Conservation (phyloP, 139 green algal genomes). For the Picochlorum sp. region DNA sequence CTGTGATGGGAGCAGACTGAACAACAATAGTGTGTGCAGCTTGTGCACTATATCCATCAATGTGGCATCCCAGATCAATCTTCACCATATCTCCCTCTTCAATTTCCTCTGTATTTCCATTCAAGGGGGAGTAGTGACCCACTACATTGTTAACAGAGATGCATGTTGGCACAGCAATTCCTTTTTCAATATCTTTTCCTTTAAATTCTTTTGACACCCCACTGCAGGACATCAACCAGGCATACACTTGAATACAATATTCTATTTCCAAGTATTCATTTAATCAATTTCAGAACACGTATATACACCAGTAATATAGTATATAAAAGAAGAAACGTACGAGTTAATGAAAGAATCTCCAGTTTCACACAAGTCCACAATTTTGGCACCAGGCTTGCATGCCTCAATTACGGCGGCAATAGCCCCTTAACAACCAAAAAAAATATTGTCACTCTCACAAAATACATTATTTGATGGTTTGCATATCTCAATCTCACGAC, state of each 20-base stretch:
- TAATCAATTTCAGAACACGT: too few relatives aligned
- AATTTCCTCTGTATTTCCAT: conserved; percentile 55
- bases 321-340: conserved; percentile 43
- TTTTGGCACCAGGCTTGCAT: conserved; percentile 73
- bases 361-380: conserved; percentile 77
- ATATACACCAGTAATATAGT: too few relatives aligned
- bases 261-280: too few relatives aligned
- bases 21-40: conserved; percentile 77
- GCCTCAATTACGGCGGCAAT: conserved; percentile 58
- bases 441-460: neutral
- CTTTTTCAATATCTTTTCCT: conserved; percentile 93
- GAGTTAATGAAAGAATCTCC: conserved; percentile 76
- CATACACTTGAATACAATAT: neutral
- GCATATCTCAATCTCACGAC: too few relatives aligned
- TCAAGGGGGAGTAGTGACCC: conserved; percentile 80
- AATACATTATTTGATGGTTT: neutral
- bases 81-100: conserved; percentile 87
- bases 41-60: conserved; percentile 91
- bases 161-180: conserved; percentile 93
- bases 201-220: conserved; percentile 79
- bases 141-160: conserved; percentile 84
- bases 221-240: conserved; percentile 29
- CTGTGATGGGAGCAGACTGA: conserved; percentile 46
- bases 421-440: conserved; percentile 52
- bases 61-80: conserved; percentile 92